Percentiles rank a stretch among this genome's conserved stretches.
phyloP scores from a whole-genome alignment of 2,329 filamentous ascomycete genomes.

The Trichothecium roseum region DNA sequence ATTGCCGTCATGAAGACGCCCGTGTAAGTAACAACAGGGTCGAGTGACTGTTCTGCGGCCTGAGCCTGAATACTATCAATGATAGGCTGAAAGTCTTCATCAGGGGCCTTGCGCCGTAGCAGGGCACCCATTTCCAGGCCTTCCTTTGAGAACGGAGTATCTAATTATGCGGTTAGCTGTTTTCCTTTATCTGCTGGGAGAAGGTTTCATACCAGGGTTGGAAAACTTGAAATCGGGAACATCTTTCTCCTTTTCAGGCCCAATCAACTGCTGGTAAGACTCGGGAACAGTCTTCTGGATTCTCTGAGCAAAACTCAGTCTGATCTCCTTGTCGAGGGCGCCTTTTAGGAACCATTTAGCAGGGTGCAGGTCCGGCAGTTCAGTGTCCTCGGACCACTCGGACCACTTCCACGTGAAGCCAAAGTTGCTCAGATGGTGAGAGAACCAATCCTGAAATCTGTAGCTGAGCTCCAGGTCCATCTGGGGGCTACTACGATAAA shows the following conservation, averaged over 20 bases:
- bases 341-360: constrained; percentile 90
- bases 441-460: constrained; percentile 94
- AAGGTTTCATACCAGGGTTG: constrained; percentile 49
- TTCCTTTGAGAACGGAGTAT: constrained; percentile 71
- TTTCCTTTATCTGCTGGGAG: not conserved
- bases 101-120: constrained; percentile 72
- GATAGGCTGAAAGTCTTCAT: constrained; percentile 76
- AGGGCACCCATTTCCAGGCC: constrained; percentile 73
- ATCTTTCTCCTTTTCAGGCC: constrained; percentile 84
- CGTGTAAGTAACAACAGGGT: constrained; percentile 76
- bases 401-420: constrained; percentile 99
- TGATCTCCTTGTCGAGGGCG: constrained; percentile 90
- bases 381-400: constrained; percentile 86
- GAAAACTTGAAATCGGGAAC: constrained; percentile 92
- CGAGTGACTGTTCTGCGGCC: constrained; percentile 59
- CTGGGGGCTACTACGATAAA: constrained; percentile 72
- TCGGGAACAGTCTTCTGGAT: constrained; percentile 89
- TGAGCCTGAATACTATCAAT: constrained; percentile 75
- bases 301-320: constrained; percentile 88
- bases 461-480: constrained; percentile 82
- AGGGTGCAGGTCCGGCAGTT: constrained; percentile 66
- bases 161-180: constrained; percentile 28
- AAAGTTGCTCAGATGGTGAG: constrained; percentile 96
- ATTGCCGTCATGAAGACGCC: constrained; percentile 92
- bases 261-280: constrained; percentile 70